These are phyloP conservation scores for Rhizophagus clarus DNA, from an alignment of 192 early-diverging fungal genomes.

Conservation along the genomic window DNA sequence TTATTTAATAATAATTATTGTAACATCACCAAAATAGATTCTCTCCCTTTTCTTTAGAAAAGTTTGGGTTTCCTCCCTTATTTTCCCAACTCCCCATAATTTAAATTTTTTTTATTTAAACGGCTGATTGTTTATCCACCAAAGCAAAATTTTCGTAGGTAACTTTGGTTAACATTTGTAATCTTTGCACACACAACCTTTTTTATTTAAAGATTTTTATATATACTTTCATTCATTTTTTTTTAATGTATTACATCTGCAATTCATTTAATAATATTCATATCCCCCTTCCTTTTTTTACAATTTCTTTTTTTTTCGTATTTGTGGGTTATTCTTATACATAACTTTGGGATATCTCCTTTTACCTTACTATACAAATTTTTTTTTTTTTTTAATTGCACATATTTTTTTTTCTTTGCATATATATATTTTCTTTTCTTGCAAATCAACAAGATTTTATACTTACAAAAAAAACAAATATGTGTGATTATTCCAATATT, in stretches of 20 bases:
- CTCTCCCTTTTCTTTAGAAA: slow-evolving; percentile 4
- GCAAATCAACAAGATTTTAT: not conserved
- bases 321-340: not conserved
- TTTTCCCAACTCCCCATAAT: slow-evolving; percentile 3
- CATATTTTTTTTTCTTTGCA: not conserved
- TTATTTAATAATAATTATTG: slow-evolving; percentile 4
- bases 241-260: not conserved
- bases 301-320: not conserved
- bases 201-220: not conserved
- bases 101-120: slow-evolving; percentile 20
- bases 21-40: slow-evolving; percentile 16
- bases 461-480: too few relatives aligned
- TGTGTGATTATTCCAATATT: too few relatives aligned
- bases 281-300: not conserved
- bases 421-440: not conserved
- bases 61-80: not conserved
- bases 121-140: slow-evolving; percentile 34
- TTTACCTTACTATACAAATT: not conserved
- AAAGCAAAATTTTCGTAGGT: slow-evolving; percentile 7
- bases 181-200: slow-evolving; percentile 2
- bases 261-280: not conserved
- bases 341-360: not conserved
- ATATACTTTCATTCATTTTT: not conserved
- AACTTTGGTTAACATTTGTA: slow-evolving; percentile 2
- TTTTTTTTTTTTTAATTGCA: not conserved